phyloP scores from a whole-genome alignment of 1,284 basidiomycete genomes.

The Ganoderma lingzhi region DNA sequence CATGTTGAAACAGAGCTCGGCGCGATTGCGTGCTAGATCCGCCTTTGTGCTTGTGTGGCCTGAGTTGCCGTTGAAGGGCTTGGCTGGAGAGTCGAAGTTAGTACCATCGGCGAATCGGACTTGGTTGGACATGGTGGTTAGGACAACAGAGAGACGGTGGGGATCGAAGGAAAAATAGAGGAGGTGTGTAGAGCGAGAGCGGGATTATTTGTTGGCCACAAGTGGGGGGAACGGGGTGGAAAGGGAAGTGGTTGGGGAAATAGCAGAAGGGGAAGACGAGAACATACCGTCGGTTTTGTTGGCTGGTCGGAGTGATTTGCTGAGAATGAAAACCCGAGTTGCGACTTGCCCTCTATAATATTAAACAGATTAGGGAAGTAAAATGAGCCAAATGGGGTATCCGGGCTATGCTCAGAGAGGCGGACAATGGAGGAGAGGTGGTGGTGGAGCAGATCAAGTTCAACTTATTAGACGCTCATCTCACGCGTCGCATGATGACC shows the following conservation, averaged over 20 bases:
- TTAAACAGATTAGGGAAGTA: no score
- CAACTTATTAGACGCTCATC: neutral
- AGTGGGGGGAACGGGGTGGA: neutral
- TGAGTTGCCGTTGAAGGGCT: neutral
- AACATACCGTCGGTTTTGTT: neutral
- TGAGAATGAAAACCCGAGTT: neutral
- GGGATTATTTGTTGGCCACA: neutral
- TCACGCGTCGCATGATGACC: neutral
- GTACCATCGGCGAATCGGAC: constrained; percentile 1
- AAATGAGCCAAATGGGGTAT: neutral
- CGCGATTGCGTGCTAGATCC: neutral
- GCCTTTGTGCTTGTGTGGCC: neutral
- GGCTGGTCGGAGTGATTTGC: neutral
- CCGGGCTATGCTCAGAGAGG: neutral
- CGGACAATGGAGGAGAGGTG: neutral
- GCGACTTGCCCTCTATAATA: neutral
- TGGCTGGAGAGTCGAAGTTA: constrained; percentile 1
- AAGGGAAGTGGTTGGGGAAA: neutral
- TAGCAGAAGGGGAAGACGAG: neutral
- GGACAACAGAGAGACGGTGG: neutral
- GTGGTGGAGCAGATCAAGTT: constrained; percentile 1
- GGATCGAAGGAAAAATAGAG: neutral
- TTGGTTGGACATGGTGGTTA: constrained; percentile 6
- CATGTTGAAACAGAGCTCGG: constrained; percentile 9
- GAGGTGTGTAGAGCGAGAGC: no score